These are phyloP conservation scores for Psilocybe cubensis DNA, from an alignment of 768 basidiomycete species.

Conservation along the genomic window DNA sequence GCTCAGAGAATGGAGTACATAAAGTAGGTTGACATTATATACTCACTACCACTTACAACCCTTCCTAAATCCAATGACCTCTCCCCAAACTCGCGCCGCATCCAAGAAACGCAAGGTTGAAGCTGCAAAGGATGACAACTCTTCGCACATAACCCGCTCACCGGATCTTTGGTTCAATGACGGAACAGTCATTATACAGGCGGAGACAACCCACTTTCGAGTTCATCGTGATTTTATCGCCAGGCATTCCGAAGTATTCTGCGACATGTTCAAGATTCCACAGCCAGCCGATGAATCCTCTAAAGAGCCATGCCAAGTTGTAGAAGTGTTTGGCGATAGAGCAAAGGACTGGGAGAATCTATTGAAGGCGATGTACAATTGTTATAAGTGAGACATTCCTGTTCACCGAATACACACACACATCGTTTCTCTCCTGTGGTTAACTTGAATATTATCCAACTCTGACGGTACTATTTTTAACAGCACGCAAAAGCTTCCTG, in stretches of 20 bases:
- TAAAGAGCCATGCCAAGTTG: conserved; percentile 21
- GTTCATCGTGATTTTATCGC: conserved; percentile 24
- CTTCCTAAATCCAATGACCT: background rate
- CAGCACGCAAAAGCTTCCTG: background rate
- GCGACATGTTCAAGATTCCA: conserved; percentile 26
- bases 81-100: background rate
- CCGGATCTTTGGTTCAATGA: conserved; percentile 22
- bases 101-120: background rate
- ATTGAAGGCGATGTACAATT: conserved; percentile 11
- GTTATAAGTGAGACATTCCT: conserved; percentile 4
- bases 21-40: no score
- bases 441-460: background rate
- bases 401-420: no score
- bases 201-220: conserved; percentile 23
- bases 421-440: background rate
- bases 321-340: conserved; percentile 17
- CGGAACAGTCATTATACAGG: conserved; percentile 25
- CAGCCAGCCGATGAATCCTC: conserved; percentile 9
- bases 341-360: conserved; percentile 14
- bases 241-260: conserved; percentile 22
- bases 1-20: background rate
- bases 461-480: background rate
- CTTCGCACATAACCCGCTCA: background rate
- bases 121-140: background rate
- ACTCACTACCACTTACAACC: no score